phyloP scores from a whole-genome alignment of 352 stramenopile species.

The Phytophthora brassicae region DNA sequence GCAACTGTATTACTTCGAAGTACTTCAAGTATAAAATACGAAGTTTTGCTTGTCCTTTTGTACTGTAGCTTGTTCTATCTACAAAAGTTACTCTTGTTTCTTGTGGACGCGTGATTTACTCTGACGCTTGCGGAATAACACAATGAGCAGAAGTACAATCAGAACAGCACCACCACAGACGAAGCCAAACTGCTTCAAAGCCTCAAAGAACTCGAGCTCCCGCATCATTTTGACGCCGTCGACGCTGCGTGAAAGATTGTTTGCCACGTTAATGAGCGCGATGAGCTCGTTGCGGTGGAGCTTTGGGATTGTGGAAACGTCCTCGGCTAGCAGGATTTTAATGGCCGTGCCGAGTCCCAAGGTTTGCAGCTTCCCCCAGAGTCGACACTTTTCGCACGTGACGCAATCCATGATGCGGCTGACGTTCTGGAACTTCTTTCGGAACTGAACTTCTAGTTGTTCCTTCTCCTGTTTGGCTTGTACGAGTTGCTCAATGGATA shows the following conservation, averaged over 20 bases:
- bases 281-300: constrained; percentile 97
- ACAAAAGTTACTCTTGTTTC: constrained; percentile 33
- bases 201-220: constrained; percentile 70
- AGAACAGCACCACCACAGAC: constrained; percentile 47
- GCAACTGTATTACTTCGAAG: too few relatives aligned
- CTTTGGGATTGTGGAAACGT: constrained; percentile 67
- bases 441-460: constrained; percentile 71
- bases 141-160: constrained; percentile 47
- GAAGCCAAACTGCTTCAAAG: constrained; percentile 58
- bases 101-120: constrained; percentile 28
- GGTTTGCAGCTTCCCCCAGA: constrained; percentile 98
- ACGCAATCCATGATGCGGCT: constrained; percentile 98
- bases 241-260: constrained; percentile 80
- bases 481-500: constrained; percentile 60
- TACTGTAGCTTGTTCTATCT: constrained; percentile 15
- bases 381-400: constrained; percentile 97
- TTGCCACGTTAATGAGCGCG: constrained; percentile 96
- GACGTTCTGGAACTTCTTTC: constrained; percentile 97
- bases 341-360: constrained; percentile 96
- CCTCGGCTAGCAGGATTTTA: constrained; percentile 95
- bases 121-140: constrained; percentile 47
- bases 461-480: constrained; percentile 66
- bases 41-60: constrained; percentile 2
- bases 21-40: too few relatives aligned
- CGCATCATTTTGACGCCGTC: constrained; percentile 81